phyloP scores from a whole-genome alignment of 2,329 filamentous ascomycete genomes.

The Periconia digitata region DNA sequence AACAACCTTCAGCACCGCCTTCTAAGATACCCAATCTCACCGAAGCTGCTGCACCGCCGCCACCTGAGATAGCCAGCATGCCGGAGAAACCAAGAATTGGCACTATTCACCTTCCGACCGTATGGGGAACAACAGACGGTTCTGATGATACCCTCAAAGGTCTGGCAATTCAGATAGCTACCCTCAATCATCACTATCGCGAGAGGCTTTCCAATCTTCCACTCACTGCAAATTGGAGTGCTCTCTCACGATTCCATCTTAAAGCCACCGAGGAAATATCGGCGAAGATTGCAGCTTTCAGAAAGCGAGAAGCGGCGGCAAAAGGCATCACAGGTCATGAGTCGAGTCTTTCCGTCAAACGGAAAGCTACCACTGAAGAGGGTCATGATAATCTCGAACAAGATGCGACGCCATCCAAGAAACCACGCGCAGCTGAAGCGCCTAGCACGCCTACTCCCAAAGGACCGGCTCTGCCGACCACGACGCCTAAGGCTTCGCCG shows the following conservation, averaged over 20 bases:
- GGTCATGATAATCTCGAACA: conserved; percentile 12
- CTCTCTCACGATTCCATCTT: conserved; percentile 33
- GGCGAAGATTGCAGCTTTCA: conserved; percentile 29
- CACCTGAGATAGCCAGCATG: conserved; percentile 6
- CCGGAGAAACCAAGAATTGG: conserved; percentile 25
- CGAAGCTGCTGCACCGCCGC: conserved; percentile 3
- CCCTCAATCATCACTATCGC: conserved; percentile 32
- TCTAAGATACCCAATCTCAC: conserved; percentile 15
- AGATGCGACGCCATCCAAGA: conserved; percentile 27
- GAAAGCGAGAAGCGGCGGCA: conserved; percentile 29
- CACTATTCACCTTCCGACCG: conserved; percentile 27
- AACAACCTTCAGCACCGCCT: conserved; percentile 7
- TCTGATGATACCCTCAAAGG: conserved; percentile 18
- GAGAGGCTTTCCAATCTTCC: conserved; percentile 26
- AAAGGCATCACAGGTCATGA: conserved; percentile 37
- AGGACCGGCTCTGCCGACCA: conserved; percentile 14
- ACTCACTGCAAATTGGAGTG: conserved; percentile 30
- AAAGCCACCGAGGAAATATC: conserved; percentile 28
- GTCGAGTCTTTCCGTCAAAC: conserved; percentile 36
- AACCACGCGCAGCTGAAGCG: conserved; percentile 20
- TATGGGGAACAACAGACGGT: conserved; percentile 21
- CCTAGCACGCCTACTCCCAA: conserved; percentile 25
- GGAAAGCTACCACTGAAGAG: conserved; percentile 21
- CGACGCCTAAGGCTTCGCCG: conserved; percentile 9
- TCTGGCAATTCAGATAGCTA: conserved; percentile 22